A percentile compares a stretch with the other conserved stretches of the same genome.
Evolutionary conservation across 495 filamentous ascomycete species (phyloP).

Genomic region (Acidomyces sp.): DNA sequence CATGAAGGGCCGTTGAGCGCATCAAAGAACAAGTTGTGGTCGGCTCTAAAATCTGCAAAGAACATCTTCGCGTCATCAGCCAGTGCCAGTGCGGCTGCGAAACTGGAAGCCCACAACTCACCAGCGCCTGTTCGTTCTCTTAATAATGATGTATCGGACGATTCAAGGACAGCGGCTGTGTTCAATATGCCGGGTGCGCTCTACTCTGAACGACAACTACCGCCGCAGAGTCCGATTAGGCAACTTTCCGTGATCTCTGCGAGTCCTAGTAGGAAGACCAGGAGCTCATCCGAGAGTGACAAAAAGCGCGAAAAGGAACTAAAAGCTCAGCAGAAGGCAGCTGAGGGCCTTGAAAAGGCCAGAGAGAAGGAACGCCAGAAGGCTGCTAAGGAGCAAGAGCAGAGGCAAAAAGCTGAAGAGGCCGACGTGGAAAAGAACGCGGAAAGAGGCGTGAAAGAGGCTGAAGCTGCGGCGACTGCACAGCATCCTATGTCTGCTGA

Average conservation of each 20-base stretch:
- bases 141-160: slow-evolving; percentile 13
- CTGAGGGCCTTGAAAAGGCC: slow-evolving; percentile 50
- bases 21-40: slow-evolving; percentile 76
- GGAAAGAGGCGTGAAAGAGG: slow-evolving; percentile 7
- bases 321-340: slow-evolving; percentile 41
- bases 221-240: slow-evolving; percentile 7
- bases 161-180: slow-evolving; percentile 14
- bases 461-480: neutral
- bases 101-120: slow-evolving; percentile 41
- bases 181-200: slow-evolving; percentile 20
- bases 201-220: slow-evolving; percentile 14
- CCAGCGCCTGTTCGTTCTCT: slow-evolving; percentile 22
- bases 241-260: slow-evolving; percentile 8
- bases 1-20: slow-evolving; percentile 71
- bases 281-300: slow-evolving; percentile 64
- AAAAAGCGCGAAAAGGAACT: slow-evolving; percentile 49
- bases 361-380: slow-evolving; percentile 45
- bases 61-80: slow-evolving; percentile 72
- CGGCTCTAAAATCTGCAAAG: slow-evolving; percentile 73
- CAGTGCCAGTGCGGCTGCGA: slow-evolving; percentile 61
- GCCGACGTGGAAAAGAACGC: slow-evolving; percentile 10
- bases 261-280: slow-evolving; percentile 41
- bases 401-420: slow-evolving; percentile 12
- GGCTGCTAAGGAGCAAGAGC: slow-evolving; percentile 22
- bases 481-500: slow-evolving; percentile 15